phyloP scores from a whole-genome alignment of 2,329 filamentous ascomycete species.

The Clonostachys solani region DNA sequence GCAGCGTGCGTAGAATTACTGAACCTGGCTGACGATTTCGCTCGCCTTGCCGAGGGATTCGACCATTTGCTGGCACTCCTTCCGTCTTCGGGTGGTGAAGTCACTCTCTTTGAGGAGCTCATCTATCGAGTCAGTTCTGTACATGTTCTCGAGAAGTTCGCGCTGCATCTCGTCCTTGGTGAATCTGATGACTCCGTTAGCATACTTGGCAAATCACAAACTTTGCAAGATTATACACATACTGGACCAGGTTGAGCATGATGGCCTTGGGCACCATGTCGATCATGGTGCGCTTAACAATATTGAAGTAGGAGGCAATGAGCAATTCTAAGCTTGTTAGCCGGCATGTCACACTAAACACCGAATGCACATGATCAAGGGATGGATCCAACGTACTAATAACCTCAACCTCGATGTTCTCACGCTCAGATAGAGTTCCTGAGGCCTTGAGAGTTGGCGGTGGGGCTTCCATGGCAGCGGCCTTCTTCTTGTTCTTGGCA shows the following conservation, averaged over 20 bases:
- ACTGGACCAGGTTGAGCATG: conserved; percentile 96
- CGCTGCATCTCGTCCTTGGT: conserved; percentile 99
- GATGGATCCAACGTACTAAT: conserved; percentile 68
- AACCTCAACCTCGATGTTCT: conserved; percentile 94
- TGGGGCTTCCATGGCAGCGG: conserved; percentile 97
- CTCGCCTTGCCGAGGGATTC: conserved; percentile 85
- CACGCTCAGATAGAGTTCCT: conserved; percentile 87
- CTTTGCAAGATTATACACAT: conserved; percentile 34
- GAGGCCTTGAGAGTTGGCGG: conserved; percentile 92
- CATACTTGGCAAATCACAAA: not conserved
- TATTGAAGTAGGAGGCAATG: conserved; percentile 97
- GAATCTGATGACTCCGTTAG: conserved; percentile 47
- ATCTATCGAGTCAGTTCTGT: conserved; percentile 84
- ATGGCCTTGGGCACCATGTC: conserved; percentile 99
- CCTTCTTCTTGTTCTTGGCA: conserved; percentile 99
- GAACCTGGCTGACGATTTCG: conserved; percentile 88
- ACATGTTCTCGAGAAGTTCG: conserved; percentile 96
- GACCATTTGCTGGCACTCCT: conserved; percentile 99
- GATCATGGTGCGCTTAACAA: conserved; percentile 97
- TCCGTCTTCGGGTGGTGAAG: conserved; percentile 89
- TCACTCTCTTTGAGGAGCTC: conserved; percentile 97
- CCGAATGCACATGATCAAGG: not conserved
- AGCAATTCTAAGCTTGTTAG: conserved; percentile 64
- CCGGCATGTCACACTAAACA: too few species aligned
- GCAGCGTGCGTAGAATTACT: conserved; percentile 31